Evolutionary conservation across 2,329 filamentous ascomycete species (phyloP), one percentile per base, ranked within the genome.

Genomic region (Colletotrichum musae): DNA sequence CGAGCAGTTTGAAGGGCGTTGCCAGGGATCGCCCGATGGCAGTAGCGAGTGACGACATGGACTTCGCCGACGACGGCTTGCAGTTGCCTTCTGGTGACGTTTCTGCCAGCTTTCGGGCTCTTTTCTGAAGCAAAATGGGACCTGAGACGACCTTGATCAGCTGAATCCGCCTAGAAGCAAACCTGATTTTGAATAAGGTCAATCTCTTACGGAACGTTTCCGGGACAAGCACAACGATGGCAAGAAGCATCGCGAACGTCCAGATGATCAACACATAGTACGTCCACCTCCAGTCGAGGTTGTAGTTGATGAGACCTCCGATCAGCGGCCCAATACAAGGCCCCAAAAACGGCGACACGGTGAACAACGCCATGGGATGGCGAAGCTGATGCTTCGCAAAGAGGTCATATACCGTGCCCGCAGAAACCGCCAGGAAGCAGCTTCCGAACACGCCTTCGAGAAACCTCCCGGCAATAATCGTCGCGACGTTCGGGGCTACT

Each of bases 241-340:
- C 81, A 10, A 85, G 76, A 57, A 93, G 84, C 74, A 94, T 80
- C 5, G 84, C 79, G 15, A 85, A 88, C 2, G 90, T 86, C 94
- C 94, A 97, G 56, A 97, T 96, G 54, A 97, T 81, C 69, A 97
- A 84, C 3, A 94, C 86, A 77, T 95, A 97, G 78, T 95, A 94
- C 0, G 91, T 92, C 93, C 93, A 96, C 62, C 92, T 84, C 92
- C 94, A 97, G 62, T 84, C 82, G 3, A 86, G 86, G 73, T 91
- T 89, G 73, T 92, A 88, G 77, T 95, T 95, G 78, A 97, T 94
- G 78, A 96, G 94, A 4, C 94, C 94, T 5, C 93, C 94, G n/a
- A 93, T 77, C 5, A 91, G 72, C 0, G 89, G 89, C 0, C 89
- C 89, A 2, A 89, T 73, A 5, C 84, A 85, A 0, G 90, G 86